Evolutionary conservation across 176 grass and related monocot species (phyloP), one percentile per base, ranked within the genome.

Genomic region (Musa schizocarpa): DNA sequence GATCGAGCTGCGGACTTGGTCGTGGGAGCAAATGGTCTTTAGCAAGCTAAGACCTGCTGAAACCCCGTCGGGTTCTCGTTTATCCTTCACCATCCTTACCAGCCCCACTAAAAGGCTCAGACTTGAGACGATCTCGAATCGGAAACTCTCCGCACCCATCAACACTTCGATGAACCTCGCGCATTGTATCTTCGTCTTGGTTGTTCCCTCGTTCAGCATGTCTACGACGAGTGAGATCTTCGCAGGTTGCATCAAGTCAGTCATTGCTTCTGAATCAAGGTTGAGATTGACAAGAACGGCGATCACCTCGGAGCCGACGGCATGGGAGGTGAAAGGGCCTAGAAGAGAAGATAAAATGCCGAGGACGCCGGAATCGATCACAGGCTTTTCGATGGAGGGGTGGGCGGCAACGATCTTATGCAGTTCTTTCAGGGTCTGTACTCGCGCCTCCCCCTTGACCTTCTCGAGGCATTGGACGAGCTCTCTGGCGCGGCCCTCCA

Each of bases 381-480:
- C 73, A 50, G 86, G 80, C 76, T 88, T 87, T 73, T 89, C 89
- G 1, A 96, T 85, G 5, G 87, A 96, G 17, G 86, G 87, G 83
- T 92, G 89, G 2, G 52, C 25, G 77, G 53, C 27, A 17, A 84
- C 65, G 69, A 96, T 87, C 43, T 71, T 64, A 21, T 82, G 87
- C 0, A 96, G 65, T 81, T 89, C 89, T 55, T 78, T 82, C 13
- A 96, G 89, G 19, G 89, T 84, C 13, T 86, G 80, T 19, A 92
- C 85, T 29, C 89, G 80, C 61, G 89, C 89, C 87, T 89, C 82
- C 19, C 89, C 89, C 87, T 96, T 96, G 67, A 96, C 83, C 88
- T 49, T 85, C 75, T 84, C 82, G 34, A 96, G 84, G 0, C 71
- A 59, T 63, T 79, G 78, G 34, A 96, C 82, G 78, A 96, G 85